A percentile compares a stretch with the other conserved stretches of the same genome.
Conservation (phyloP, 495 filamentous ascomycete species). For the Hyaloscypha bicolor region DNA sequence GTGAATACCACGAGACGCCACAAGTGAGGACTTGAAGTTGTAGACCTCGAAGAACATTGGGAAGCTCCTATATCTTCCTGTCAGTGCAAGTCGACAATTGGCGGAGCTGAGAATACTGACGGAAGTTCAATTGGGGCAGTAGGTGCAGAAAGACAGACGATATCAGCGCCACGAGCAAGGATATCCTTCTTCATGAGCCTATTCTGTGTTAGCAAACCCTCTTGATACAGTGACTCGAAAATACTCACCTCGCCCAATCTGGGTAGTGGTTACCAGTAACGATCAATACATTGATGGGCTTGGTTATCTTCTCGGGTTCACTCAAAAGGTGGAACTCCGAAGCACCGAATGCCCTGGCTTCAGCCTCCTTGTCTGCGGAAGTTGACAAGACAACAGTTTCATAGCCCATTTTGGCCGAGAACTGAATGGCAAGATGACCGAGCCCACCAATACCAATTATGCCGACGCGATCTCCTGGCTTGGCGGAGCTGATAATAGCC, state of each 20-base stretch:
- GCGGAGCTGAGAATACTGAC: slow-evolving; percentile 22
- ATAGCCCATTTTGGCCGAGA: slow-evolving; percentile 60
- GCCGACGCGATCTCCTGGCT: slow-evolving; percentile 48
- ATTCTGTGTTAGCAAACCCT: neutral
- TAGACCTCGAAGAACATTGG: slow-evolving; percentile 39
- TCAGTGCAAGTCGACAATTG: neutral
- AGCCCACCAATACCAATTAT: slow-evolving; percentile 61
- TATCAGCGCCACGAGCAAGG: slow-evolving; percentile 32
- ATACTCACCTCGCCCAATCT: slow-evolving; percentile 36
- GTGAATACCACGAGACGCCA: slow-evolving; percentile 27
- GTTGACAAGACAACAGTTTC: slow-evolving; percentile 60
- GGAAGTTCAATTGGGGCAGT: slow-evolving; percentile 33
- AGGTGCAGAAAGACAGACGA: slow-evolving; percentile 36
- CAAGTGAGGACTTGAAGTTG: slow-evolving; percentile 38
- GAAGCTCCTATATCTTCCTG: slow-evolving; percentile 1
- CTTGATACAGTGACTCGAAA: neutral
- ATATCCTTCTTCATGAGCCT: slow-evolving; percentile 33
- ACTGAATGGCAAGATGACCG: slow-evolving; percentile 64
- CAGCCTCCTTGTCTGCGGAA: slow-evolving; percentile 55
- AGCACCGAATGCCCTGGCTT: slow-evolving; percentile 55
- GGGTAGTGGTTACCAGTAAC: slow-evolving; percentile 40
- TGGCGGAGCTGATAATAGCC: slow-evolving; percentile 38
- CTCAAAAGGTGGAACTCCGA: slow-evolving; percentile 41
- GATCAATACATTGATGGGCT: slow-evolving; percentile 38
- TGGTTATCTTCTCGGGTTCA: slow-evolving; percentile 21